A percentile compares a stretch with the other conserved stretches of the same genome.
These are phyloP conservation scores for Herpetospermum pedunculosum DNA, from an alignment of 306 rosid genomes.

Conservation along the genomic window DNA sequence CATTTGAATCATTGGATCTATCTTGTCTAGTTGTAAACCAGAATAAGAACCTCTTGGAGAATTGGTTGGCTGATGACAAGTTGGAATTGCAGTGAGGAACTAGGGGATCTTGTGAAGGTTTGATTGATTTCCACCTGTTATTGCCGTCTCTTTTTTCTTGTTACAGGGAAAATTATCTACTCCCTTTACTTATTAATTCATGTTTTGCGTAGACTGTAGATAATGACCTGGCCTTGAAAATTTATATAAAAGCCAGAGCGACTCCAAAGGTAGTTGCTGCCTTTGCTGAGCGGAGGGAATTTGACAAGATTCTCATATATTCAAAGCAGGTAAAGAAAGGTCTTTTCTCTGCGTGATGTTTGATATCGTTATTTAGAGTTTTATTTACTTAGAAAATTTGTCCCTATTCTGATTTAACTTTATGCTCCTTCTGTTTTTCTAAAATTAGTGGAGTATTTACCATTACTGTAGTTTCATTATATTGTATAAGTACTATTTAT, in stretches of 20 bases:
- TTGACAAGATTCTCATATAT: slow-evolving; percentile 93
- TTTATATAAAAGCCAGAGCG: slow-evolving; percentile 97
- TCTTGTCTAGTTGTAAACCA: slow-evolving; percentile 97
- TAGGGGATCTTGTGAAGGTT: slow-evolving; percentile 99
- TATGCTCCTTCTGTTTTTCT: not conserved
- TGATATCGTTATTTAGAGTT: not conserved
- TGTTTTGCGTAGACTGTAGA: slow-evolving; percentile 73
- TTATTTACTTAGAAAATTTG: not conserved
- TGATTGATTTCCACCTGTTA: slow-evolving; percentile 17
- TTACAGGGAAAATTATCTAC: not conserved
- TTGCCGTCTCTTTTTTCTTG: not conserved
- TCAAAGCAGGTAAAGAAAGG: slow-evolving; percentile 75
- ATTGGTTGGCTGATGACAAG: slow-evolving; percentile 99
- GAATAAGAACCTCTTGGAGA: slow-evolving; percentile 92
- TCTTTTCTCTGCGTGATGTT: slow-evolving; percentile 4
- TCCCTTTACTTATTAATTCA: not conserved
- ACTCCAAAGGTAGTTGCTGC: slow-evolving; percentile 99
- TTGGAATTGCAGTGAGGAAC: slow-evolving; percentile 98
- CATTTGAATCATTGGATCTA: slow-evolving; percentile 84
- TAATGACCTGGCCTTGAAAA: slow-evolving; percentile 86
- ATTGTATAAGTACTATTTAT: not conserved
- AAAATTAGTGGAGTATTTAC: not conserved
- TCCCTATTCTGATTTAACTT: not conserved
- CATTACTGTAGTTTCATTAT: not conserved
- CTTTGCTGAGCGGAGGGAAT: slow-evolving; percentile 97